phyloP scores from a whole-genome alignment of 768 basidiomycete genomes.

The Suillus tomentosus region DNA sequence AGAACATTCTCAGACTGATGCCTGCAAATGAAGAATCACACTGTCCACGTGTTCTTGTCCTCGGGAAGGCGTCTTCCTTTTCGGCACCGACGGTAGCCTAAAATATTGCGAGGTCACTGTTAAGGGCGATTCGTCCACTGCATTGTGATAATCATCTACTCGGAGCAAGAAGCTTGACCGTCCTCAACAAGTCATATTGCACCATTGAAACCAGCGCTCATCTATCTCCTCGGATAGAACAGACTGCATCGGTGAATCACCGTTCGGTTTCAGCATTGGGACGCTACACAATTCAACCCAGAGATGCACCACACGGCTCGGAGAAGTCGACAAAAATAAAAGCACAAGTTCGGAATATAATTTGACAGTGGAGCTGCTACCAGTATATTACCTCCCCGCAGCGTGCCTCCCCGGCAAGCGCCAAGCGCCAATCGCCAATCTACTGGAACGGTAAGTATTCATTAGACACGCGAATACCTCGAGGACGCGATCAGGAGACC shows the following conservation, averaged over 20 bases:
- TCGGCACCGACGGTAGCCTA: constrained; percentile 11
- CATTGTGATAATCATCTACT: not conserved
- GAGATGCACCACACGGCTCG: not conserved
- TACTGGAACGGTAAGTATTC: constrained; percentile 17
- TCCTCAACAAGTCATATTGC: constrained; percentile 7
- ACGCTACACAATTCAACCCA: not conserved
- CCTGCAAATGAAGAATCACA: constrained; percentile 7
- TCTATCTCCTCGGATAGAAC: constrained; percentile 5
- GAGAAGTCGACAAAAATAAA: constrained; percentile 1
- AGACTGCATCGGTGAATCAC: not conserved
- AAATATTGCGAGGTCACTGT: not conserved
- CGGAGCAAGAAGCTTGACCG: not conserved
- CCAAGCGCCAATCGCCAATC: not conserved
- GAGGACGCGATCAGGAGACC: constrained; percentile 34
- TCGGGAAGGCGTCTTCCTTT: constrained; percentile 11
- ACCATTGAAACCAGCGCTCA: not conserved
- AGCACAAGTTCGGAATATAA: not conserved
- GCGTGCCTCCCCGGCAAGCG: constrained; percentile 13
- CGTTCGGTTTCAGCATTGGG: constrained; percentile 1
- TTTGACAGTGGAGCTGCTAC: not conserved
- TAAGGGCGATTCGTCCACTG: not conserved
- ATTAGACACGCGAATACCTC: constrained; percentile 34
- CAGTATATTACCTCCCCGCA: constrained; percentile 1
- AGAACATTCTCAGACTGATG: too few species aligned
- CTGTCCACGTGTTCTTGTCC: constrained; percentile 16